Base-by-base conservation (phyloP, 306 rosid species). In the Potentilla sterilis region DNA sequence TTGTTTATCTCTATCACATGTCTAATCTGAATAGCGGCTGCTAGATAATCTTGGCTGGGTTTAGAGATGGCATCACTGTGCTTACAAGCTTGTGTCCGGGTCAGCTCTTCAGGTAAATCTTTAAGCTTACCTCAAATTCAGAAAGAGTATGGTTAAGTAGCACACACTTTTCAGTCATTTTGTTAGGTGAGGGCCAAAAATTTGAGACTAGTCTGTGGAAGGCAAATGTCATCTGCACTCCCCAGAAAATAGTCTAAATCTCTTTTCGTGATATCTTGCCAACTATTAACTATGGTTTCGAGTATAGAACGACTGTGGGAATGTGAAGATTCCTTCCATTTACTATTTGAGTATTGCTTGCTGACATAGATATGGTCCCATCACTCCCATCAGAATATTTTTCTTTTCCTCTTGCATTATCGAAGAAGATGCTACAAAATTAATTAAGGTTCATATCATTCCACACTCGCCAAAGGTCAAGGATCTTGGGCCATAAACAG, bases 361-460 rank as follows among this genome's bases (percentile, higher is more conserved):
- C 65, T 37, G 48, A 57, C 13, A 7, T 59, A 12, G 62, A 51
- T 71, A 52, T 67, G 19, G 49, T 59, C 44, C 59, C 44, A 15
- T 54, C 54, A 69, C 44, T 67, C 38, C 52, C 38, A 32, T 63
- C 67, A 62, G 70, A 48, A 40, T 34, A 28, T 37, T 61, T 19
- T 37, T 28, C 28, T n/a, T 49, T 51, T 32, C 37, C 19, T 35
- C 3, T 40, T 63, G 19, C n/a, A 73, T 75, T 57, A 47, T 71
- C 48, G 10, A 76, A 78, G 48, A 69, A 82, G 78, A 78, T 80
- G 83, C 79, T 16, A 35, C 34, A 59, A 80, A 78, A 58, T 42
- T 41, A n/a, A 6, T 72, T 40, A 37, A 41, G 47, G 73, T 16
- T 59, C 76, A 64, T 49, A 73, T 83, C 43, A 72, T 85, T 76